phyloP scores from a whole-genome alignment of 2,329 filamentous ascomycete species.

The Gnomoniopsis smithogilvyi region DNA sequence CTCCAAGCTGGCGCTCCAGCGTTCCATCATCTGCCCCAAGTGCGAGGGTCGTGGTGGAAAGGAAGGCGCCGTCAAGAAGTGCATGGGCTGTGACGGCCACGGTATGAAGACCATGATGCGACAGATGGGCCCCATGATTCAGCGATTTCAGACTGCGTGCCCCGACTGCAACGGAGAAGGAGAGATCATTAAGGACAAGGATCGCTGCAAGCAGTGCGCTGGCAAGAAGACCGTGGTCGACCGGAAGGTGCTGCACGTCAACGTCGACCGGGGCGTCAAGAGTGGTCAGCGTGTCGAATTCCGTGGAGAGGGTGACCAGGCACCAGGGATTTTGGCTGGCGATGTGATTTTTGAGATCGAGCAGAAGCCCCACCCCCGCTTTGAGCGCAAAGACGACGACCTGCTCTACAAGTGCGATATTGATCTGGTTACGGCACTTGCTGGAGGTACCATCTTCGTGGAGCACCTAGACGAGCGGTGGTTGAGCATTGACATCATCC shows the following conservation, averaged over 20 bases:
- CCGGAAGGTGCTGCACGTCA: slow-evolving; percentile 96
- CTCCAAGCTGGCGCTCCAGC: slow-evolving; percentile 94
- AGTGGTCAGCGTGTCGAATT: slow-evolving; percentile 97
- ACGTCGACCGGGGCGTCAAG: slow-evolving; percentile 91
- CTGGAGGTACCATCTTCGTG: slow-evolving; percentile 84
- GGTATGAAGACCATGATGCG: slow-evolving; percentile 99
- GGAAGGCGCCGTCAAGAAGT: slow-evolving; percentile 95
- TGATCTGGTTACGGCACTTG: slow-evolving; percentile 90
- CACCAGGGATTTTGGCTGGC: slow-evolving; percentile 86
- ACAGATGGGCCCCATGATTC: slow-evolving; percentile 99
- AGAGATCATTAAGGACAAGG: slow-evolving; percentile 94
- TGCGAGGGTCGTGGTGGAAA: slow-evolving; percentile 95
- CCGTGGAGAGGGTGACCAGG: slow-evolving; percentile 92
- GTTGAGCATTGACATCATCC: slow-evolving; percentile 88
- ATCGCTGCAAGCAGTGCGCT: slow-evolving; percentile 92
- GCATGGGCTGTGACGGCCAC: slow-evolving; percentile 82
- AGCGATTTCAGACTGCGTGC: slow-evolving; percentile 99
- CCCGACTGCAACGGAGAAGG: slow-evolving; percentile 97
- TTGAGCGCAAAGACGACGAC: slow-evolving; percentile 95
- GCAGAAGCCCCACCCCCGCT: slow-evolving; percentile 95
- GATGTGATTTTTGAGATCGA: slow-evolving; percentile 99
- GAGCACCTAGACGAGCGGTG: slow-evolving; percentile 98
- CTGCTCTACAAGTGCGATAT: slow-evolving; percentile 94
- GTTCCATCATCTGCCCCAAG: slow-evolving; percentile 93
- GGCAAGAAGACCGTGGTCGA: slow-evolving; percentile 99